Conservation (phyloP, 257 asterid genomes). For the Misopates orontium region DNA sequence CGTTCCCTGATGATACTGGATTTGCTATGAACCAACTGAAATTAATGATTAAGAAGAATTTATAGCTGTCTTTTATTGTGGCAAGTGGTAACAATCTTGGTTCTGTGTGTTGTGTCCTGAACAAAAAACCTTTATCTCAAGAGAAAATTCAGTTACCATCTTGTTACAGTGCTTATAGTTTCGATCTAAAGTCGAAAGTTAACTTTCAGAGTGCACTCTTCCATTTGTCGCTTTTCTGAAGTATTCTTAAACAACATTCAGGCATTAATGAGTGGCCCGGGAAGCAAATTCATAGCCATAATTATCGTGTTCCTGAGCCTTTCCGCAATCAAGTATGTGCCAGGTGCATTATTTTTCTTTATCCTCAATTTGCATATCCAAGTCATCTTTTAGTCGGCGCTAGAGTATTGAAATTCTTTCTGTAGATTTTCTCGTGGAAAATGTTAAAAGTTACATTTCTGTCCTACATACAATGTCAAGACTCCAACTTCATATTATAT, state of each 20-base stretch:
- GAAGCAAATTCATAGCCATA: slow-evolving; percentile 94
- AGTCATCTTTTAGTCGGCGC: background rate
- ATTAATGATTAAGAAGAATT: background rate
- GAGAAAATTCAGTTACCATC: background rate
- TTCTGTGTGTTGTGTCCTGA: too few species aligned
- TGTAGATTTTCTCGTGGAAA: too few species aligned
- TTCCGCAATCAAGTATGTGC: slow-evolving; percentile 74
- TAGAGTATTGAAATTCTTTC: background rate
- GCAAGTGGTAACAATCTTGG: too few species aligned
- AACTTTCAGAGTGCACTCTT: background rate
- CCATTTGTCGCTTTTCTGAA: background rate
- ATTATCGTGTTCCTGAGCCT: slow-evolving; percentile 87
- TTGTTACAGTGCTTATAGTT: slow-evolving; percentile 7
- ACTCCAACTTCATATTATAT: background rate
- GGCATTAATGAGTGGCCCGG: slow-evolving; percentile 92
- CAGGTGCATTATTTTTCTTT: slow-evolving; percentile 36
- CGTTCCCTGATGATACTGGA: background rate
- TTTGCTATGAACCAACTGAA: background rate
- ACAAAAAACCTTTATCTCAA: slow-evolving; percentile 7
- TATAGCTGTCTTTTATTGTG: background rate
- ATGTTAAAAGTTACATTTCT: too few species aligned
- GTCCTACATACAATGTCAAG: too few species aligned
- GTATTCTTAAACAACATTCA: slow-evolving; percentile 32
- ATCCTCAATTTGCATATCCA: slow-evolving; percentile 2
- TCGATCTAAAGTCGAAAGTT: slow-evolving; percentile 5